These are phyloP conservation scores for Penicillium hordei DNA, from an alignment of 2,329 filamentous ascomycete species.

Conservation along the genomic window DNA sequence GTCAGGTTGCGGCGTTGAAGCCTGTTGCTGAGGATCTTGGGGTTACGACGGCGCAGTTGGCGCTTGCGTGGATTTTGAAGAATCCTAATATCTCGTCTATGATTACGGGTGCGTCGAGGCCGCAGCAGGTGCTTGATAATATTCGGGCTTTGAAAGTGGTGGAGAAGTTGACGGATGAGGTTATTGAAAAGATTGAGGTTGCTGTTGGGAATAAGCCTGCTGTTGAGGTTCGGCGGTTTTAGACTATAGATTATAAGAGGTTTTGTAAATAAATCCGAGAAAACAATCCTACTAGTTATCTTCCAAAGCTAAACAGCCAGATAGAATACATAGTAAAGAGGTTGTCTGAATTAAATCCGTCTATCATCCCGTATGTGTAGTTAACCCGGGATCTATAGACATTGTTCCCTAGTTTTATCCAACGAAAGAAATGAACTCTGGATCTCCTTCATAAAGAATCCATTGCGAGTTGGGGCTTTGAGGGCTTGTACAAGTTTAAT, in stretches of 20 bases:
- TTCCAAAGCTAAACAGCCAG: neutral
- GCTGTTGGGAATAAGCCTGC: conserved; percentile 23
- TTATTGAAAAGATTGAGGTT: conserved; percentile 51
- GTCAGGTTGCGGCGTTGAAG: conserved; percentile 44
- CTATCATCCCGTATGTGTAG: neutral
- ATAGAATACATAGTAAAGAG: neutral
- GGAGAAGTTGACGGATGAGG: conserved; percentile 43
- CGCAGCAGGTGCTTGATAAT: conserved; percentile 44
- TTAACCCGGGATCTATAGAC: neutral
- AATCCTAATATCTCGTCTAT: conserved; percentile 56
- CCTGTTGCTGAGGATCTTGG: conserved; percentile 65
- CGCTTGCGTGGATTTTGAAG: conserved; percentile 57
- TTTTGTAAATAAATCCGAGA: neutral
- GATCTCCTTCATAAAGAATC: neutral
- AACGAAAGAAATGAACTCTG: neutral
- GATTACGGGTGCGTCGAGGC: conserved; percentile 52
- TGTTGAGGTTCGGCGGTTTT: conserved; percentile 20
- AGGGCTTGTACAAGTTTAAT: too few species aligned
- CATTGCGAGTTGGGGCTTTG: neutral
- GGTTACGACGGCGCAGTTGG: conserved; percentile 56
- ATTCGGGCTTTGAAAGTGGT: conserved; percentile 47
- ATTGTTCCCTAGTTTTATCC: neutral
- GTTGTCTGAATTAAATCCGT: neutral
- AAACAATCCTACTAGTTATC: neutral
- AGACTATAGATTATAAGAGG: neutral